Evolutionary conservation across 2,329 filamentous ascomycete species (phyloP), one percentile per base, ranked within the genome.

Genomic region (Aspergillus felis): DNA sequence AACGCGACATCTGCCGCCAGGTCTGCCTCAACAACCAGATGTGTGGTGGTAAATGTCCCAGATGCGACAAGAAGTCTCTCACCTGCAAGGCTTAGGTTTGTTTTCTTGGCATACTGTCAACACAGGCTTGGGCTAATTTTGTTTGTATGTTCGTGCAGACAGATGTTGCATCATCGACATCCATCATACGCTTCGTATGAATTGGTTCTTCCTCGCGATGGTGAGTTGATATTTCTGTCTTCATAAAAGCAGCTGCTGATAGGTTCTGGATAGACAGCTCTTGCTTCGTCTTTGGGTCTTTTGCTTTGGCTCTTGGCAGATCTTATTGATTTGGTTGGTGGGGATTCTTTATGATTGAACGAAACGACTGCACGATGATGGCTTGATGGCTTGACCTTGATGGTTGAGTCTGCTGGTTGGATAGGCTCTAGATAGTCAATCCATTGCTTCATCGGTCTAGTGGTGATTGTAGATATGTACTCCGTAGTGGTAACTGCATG

Each of bases 41-140:
- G 35, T 62, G 58, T 50, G n/a, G 35, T 17, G 52, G 48, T 5
- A 38, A 53, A 12, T 62, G 60, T 32, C 6, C 22, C 28, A 49
- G 41, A 7, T 58, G 59, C 42, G 25, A 42, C 20, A 57, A 55
- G n/a, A 25, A 17, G 10, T 12, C 4, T 12, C 20, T 47, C 22
- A 14, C 9, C 20, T 20, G 20, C 22, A 47, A 47, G 22, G 12
- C 32, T 35, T 47, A 47, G 44, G 44, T 47, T 47, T 25, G 44
- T 47, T 14, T 10, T 22, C 10, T 14, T 47, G 12, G 29, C 29
- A 5, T 10, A 20, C 12, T 47, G 8, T 10, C 20, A n/a, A 5
- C 20, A 17, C 12, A 17, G 4, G 32, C 14, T 17, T 35, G 32
- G 2, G 32, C 32, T 35, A 35, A 35, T 35, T 6, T 14, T 14